Evolutionary conservation across 176 grass and related monocot genomes (phyloP).

Genomic region (Olyra latifolia): DNA sequence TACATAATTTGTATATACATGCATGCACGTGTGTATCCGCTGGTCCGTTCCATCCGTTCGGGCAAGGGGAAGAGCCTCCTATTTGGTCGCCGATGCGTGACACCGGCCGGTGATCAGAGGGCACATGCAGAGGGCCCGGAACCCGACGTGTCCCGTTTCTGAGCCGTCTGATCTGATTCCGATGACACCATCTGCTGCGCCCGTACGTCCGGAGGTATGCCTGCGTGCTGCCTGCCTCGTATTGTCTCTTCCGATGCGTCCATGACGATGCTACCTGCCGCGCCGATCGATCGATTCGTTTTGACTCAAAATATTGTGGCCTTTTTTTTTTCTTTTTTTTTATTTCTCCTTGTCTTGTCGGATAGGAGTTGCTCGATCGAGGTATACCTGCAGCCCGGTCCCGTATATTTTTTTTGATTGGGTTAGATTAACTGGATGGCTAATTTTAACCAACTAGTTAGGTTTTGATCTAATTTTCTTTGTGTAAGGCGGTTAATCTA

Average conservation of each 20-base stretch:
- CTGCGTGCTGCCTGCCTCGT: neutral
- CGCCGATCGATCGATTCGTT: neutral
- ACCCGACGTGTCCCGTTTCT: slow-evolving; percentile 5
- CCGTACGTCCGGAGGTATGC: neutral
- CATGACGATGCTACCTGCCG: neutral
- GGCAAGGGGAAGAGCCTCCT: no score
- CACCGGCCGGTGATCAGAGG: neutral
- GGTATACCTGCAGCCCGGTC: neutral
- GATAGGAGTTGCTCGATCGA: neutral
- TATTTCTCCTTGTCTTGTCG: no score
- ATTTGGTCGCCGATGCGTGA: slow-evolving; percentile 25
- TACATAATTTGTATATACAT: no score
- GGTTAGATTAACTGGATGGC: no score
- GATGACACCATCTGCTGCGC: neutral
- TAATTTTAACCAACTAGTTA: no score
- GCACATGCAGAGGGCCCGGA: neutral
- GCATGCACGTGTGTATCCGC: neutral
- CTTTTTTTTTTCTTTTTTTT: neutral
- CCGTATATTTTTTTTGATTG: no score
- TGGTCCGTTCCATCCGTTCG: neutral
- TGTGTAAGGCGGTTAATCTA: no score
- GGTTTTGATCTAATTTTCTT: no score
- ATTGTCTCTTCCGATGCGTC: neutral
- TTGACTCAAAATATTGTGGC: neutral
- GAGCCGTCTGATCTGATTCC: slow-evolving; percentile 2